Evolutionary conservation across 306 rosid species (phyloP), one percentile per base, ranked within the genome.

Genomic region (Sesbania bispinosa): DNA sequence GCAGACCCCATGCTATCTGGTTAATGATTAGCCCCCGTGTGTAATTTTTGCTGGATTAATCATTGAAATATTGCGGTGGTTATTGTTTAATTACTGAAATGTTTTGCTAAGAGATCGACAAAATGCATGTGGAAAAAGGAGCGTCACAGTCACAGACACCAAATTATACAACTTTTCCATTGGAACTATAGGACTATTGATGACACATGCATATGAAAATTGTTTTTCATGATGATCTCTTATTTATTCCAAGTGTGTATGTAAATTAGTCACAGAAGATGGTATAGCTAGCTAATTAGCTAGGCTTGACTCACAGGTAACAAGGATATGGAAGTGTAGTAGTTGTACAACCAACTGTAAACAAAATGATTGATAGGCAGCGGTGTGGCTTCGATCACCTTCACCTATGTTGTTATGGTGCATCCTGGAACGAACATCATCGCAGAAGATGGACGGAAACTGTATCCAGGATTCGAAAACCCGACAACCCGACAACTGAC

Each of bases 401-500:
- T 55, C 65, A 54, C 71, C 74, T 14, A 76, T 42, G 79, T 79
- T 59, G 24, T 15, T 47, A 69, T 19, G 51, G 15, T 54, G 61
- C 43, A 13, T 67, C 47, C 18, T 13, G 63, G 48, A 68, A 75
- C 76, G n/a, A n/a, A 75, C 76, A 71, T 66, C 64, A 43, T 54
- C 24, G 6, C 57, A 61, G 64, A 70, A 48, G 73, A 72, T 70
- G 62, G 82, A 78, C 85, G n/a, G n/a, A n/a, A n/a, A n/a, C 80
- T 73, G 82, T 15, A 45, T 16, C 57, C 68, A 8, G 73, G 83
- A 80, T 77, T 83, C 74, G 41, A 66, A 60, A 29, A n/a, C n/a
- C n/a, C n/a, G n/a, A n/a, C n/a, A n/a, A 81, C 58, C 73, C 79
- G 85, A 82, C 91, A 83, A 71, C 35, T 43, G 1, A 20, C 72